These are phyloP conservation scores for Teunomyces stri DNA, from an alignment of 805 yeast genomes.

Conservation along the genomic window DNA sequence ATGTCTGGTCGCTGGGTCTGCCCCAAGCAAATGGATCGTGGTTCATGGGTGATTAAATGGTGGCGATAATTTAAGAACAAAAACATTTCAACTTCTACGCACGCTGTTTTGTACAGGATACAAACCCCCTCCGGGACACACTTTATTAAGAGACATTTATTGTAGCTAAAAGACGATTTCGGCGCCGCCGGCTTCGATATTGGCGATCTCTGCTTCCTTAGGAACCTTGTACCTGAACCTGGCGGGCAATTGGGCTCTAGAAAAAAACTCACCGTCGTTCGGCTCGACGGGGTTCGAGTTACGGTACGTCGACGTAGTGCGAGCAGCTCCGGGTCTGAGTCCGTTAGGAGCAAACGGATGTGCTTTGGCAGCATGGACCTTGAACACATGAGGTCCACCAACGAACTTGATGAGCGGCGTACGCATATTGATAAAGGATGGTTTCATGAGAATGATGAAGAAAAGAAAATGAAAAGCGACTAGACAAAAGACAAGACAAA, in stretches of 20 bases:
- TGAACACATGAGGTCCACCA: conserved; percentile 68
- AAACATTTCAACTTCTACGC: neutral
- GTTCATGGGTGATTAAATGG: conserved; percentile 53
- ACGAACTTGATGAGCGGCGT: conserved; percentile 81
- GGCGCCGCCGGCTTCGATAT: conserved; percentile 84
- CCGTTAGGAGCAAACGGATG: conserved; percentile 47
- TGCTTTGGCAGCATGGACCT: conserved; percentile 23
- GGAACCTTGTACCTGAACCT: conserved; percentile 69
- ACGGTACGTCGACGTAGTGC: conserved; percentile 11
- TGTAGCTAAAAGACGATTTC: conserved; percentile 42
- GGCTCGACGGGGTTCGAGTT: conserved; percentile 40
- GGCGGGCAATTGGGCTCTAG: conserved; percentile 66
- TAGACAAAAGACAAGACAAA: too few relatives aligned
- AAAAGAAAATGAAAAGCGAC: too few relatives aligned
- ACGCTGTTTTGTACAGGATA: too few relatives aligned
- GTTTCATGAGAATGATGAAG: conserved; percentile 26
- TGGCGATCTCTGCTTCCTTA: conserved; percentile 69
- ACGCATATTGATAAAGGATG: conserved; percentile 30
- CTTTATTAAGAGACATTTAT: too few relatives aligned
- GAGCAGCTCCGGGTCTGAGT: conserved; percentile 30
- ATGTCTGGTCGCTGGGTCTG: conserved; percentile 78
- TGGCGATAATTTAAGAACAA: neutral
- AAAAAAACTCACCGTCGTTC: conserved; percentile 41
- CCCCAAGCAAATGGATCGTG: conserved; percentile 98
- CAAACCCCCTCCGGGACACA: too few relatives aligned